A percentile compares a stretch with the other conserved stretches of the same genome.
Evolutionary conservation across 2,329 filamentous ascomycete genomes (phyloP).

Genomic region (Exophiala phaeomuriformis): DNA sequence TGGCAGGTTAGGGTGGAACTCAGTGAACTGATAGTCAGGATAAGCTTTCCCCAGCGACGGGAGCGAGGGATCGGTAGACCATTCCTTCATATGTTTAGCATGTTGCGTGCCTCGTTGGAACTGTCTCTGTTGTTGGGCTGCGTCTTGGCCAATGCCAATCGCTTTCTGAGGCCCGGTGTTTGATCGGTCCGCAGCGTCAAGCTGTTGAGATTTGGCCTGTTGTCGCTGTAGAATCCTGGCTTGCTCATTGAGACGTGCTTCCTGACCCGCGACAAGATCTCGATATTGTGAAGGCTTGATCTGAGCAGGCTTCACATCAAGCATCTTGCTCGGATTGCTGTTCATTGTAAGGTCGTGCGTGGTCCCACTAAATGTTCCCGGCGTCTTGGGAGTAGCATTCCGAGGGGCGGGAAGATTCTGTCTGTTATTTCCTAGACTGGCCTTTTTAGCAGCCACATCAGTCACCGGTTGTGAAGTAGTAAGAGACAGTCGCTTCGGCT

Average conservation of each 20-base stretch:
- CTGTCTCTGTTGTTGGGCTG: conserved; percentile 25
- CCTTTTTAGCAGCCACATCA: conserved; percentile 20
- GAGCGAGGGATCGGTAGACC: conserved; percentile 22
- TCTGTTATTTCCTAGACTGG: conserved; percentile 17
- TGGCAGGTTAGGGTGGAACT: conserved; percentile 6
- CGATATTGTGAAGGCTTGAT: conserved; percentile 21
- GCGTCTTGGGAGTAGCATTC: conserved; percentile 4
- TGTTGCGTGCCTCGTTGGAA: conserved; percentile 27
- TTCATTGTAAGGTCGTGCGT: conserved; percentile 21
- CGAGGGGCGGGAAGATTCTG: conserved; percentile 6
- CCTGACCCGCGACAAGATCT: conserved; percentile 22
- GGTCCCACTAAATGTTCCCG: conserved; percentile 17
- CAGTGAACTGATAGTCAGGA: conserved; percentile 15
- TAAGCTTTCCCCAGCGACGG: conserved; percentile 16
- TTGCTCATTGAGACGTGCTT: conserved; percentile 26
- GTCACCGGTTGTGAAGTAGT: conserved; percentile 21
- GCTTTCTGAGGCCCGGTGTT: background rate
- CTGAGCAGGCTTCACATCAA: conserved; percentile 10
- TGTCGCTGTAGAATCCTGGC: conserved; percentile 27
- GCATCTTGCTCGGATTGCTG: conserved; percentile 11
- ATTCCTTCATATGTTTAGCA: conserved; percentile 24
- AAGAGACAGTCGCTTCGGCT: conserved; percentile 26
- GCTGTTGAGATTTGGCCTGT: conserved; percentile 21
- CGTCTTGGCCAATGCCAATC: conserved; percentile 25
- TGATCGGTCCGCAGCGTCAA: conserved; percentile 11